phyloP scores from a whole-genome alignment of 2,329 filamentous ascomycete genomes.

The Aspergillus ruber region DNA sequence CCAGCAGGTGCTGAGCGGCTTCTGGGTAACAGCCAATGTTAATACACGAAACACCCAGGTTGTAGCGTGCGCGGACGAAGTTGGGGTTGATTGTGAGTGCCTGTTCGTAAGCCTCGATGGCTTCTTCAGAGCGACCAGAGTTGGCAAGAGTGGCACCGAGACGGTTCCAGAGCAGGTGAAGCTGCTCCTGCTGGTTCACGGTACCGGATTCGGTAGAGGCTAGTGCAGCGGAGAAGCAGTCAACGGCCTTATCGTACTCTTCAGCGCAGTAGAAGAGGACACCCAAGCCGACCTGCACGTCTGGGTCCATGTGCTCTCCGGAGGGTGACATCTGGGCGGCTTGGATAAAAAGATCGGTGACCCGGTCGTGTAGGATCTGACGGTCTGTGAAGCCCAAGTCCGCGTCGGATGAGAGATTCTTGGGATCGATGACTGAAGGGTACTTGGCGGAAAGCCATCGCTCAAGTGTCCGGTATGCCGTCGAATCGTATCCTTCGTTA shows the following conservation, averaged over 20 bases:
- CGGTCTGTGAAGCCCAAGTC: constrained; percentile 94
- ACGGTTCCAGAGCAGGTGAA: constrained; percentile 95
- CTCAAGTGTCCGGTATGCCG: constrained; percentile 91
- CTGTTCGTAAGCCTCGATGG: constrained; percentile 92
- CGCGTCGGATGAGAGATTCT: constrained; percentile 64
- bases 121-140: constrained; percentile 86
- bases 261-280: constrained; percentile 97
- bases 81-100: constrained; percentile 86
- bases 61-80: constrained; percentile 95
- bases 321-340: constrained; percentile 87
- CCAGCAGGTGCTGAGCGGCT: constrained; percentile 85
- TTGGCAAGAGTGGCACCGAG: constrained; percentile 95
- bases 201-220: constrained; percentile 76
- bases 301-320: constrained; percentile 93
- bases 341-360: constrained; percentile 83
- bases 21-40: constrained; percentile 94
- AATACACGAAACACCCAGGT: constrained; percentile 92
- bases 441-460: constrained; percentile 97
- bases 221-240: constrained; percentile 92
- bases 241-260: constrained; percentile 96
- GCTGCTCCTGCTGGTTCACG: constrained; percentile 75
- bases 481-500: constrained; percentile 97
- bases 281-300: constrained; percentile 93
- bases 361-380: constrained; percentile 78
- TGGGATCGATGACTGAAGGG: constrained; percentile 68